Conservation (phyloP, 805 yeast genomes). For the Torulaspora gathmanii region DNA sequence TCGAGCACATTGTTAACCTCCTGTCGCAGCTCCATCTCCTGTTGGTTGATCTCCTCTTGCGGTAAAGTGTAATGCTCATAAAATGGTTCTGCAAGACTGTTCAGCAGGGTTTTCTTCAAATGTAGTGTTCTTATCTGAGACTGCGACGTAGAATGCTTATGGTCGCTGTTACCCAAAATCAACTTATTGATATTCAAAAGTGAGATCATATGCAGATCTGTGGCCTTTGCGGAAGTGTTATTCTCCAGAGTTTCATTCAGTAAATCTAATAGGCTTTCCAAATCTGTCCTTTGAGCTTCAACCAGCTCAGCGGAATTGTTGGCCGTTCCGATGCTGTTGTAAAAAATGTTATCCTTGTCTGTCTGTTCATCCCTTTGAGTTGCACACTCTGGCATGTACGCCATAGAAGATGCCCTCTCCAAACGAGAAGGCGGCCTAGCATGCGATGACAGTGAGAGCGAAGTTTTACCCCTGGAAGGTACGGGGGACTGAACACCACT, state of each 20-base stretch:
- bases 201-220: slow-evolving; percentile 34
- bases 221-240: slow-evolving; percentile 28
- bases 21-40: slow-evolving; percentile 30
- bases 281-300: slow-evolving; percentile 28
- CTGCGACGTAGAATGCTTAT: slow-evolving; percentile 5
- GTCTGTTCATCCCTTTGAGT: background rate
- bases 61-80: slow-evolving; percentile 26
- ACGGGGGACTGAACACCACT: slow-evolving; percentile 12
- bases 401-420: slow-evolving; percentile 17
- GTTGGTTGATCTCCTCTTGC: slow-evolving; percentile 17
- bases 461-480: background rate
- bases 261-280: slow-evolving; percentile 28
- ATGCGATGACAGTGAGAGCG: background rate
- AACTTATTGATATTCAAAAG: slow-evolving; percentile 32
- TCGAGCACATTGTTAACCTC: slow-evolving; percentile 31
- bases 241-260: slow-evolving; percentile 34
- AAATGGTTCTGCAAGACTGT: slow-evolving; percentile 36
- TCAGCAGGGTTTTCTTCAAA: slow-evolving; percentile 27
- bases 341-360: slow-evolving; percentile 3
- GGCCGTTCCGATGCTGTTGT: slow-evolving; percentile 11
- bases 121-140: slow-evolving; percentile 11
- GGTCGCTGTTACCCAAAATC: slow-evolving; percentile 20
- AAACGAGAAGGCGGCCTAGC: slow-evolving; percentile 2
- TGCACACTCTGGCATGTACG: slow-evolving; percentile 7
- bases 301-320: slow-evolving; percentile 18